A percentile compares a stretch with the other conserved stretches of the same genome.
Conservation (phyloP, 2,329 filamentous ascomycete genomes). For the Torrubiella hemipterigena region DNA sequence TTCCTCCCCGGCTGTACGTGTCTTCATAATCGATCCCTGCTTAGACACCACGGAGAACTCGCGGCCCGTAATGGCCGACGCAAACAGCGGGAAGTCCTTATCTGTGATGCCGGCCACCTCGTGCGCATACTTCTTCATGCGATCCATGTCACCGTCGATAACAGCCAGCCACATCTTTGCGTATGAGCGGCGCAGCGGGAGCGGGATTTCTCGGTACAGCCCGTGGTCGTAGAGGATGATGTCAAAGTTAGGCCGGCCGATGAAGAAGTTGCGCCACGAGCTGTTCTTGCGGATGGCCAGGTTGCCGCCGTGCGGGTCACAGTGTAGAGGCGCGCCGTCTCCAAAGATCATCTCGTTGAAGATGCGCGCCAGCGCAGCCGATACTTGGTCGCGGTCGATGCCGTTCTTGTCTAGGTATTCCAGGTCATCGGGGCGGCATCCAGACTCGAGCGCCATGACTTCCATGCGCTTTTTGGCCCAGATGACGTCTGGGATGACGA, state of each 20-base stretch:
- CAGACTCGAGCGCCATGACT: constrained; percentile 89
- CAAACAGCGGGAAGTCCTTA: constrained; percentile 88
- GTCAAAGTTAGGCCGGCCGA: constrained; percentile 66
- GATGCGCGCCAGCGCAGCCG: constrained; percentile 75
- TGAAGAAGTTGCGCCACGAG: constrained; percentile 32
- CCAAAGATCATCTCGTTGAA: constrained; percentile 99
- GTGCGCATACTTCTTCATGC: constrained; percentile 79
- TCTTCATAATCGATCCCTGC: constrained; percentile 41
- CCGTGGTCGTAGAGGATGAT: constrained; percentile 95
- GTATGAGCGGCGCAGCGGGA: constrained; percentile 68
- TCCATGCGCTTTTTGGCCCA: constrained; percentile 84
- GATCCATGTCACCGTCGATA: constrained; percentile 72
- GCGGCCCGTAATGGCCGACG: constrained; percentile 87
- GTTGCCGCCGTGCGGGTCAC: constrained; percentile 94
- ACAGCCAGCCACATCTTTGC: constrained; percentile 97
- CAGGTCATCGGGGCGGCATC: constrained; percentile 78
- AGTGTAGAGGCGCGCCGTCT: constrained; percentile 76
- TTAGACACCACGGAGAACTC: constrained; percentile 69
- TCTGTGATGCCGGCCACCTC: constrained; percentile 84
- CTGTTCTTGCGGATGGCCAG: constrained; percentile 78
- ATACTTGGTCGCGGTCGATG: constrained; percentile 93
- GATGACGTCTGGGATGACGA: constrained; percentile 80
- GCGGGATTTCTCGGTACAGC: constrained; percentile 84
- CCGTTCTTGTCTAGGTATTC: constrained; percentile 71
- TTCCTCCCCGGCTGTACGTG: constrained; percentile 66